These are phyloP conservation scores for Arabis hirsuta DNA, from an alignment of 345 rosid genomes.

Conservation along the genomic window DNA sequence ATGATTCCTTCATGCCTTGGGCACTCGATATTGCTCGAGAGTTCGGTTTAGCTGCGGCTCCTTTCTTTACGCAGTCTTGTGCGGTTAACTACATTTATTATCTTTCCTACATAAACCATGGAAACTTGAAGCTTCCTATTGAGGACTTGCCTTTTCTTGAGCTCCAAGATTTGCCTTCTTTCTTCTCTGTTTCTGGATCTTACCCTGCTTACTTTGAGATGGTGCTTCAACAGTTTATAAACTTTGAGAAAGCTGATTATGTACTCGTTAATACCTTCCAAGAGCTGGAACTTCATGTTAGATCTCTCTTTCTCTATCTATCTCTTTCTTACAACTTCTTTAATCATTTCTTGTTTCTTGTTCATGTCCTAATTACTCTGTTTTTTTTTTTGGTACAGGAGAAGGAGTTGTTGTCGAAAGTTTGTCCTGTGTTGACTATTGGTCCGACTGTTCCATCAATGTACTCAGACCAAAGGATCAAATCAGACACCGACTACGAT, in stretches of 20 bases:
- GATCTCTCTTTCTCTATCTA: slow-evolving; percentile 9
- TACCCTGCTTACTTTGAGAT: slow-evolving; percentile 53
- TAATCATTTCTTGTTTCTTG: not conserved
- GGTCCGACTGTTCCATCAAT: slow-evolving; percentile 62
- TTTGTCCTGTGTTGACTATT: slow-evolving; percentile 45
- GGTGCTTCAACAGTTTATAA: slow-evolving; percentile 51
- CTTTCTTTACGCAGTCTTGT: slow-evolving; percentile 64
- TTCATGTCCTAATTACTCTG: slow-evolving; percentile 8
- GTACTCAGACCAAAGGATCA: slow-evolving; percentile 51
- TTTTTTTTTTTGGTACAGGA: slow-evolving; percentile 37
- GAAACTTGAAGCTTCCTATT: slow-evolving; percentile 52
- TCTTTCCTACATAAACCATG: slow-evolving; percentile 36
- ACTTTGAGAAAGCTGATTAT: slow-evolving; percentile 49
- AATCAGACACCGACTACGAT: slow-evolving; percentile 47
- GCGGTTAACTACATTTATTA: slow-evolving; percentile 58
- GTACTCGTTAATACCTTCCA: slow-evolving; percentile 50
- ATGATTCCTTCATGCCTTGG: slow-evolving; percentile 63
- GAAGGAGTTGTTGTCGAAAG: slow-evolving; percentile 50
- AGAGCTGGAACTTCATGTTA: slow-evolving; percentile 54
- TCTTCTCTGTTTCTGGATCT: slow-evolving; percentile 41
- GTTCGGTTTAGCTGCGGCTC: slow-evolving; percentile 48
- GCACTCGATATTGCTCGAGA: slow-evolving; percentile 54
- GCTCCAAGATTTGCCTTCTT: slow-evolving; percentile 62
- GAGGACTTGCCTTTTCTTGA: slow-evolving; percentile 51
- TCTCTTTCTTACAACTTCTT: not conserved